A percentile compares a stretch with the other conserved stretches of the same genome.
Evolutionary conservation across 345 rosid genomes (phyloP).

Genomic region (Capsella bursapastoris): DNA sequence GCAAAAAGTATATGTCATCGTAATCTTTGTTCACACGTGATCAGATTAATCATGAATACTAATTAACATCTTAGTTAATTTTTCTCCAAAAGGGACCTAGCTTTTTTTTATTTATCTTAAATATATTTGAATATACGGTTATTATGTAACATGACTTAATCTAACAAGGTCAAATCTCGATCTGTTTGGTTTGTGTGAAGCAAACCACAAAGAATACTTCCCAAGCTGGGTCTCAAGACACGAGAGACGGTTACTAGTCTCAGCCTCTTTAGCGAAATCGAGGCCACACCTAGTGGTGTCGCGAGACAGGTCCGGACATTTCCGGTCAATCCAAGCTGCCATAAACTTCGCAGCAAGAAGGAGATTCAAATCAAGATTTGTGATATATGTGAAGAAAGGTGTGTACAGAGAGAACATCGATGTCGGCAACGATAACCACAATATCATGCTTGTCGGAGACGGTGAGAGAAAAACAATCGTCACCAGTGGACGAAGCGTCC

Average conservation of each 20-base stretch:
- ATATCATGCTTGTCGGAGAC: slow-evolving; percentile 81
- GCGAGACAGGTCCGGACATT: slow-evolving; percentile 69
- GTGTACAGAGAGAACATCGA: slow-evolving; percentile 68
- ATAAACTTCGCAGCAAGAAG: slow-evolving; percentile 65
- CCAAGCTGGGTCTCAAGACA: slow-evolving; percentile 71
- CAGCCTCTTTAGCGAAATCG: slow-evolving; percentile 45
- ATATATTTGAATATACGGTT: background rate
- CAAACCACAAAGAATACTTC: slow-evolving; percentile 51
- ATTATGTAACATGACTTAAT: background rate
- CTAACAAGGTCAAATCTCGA: slow-evolving; percentile 14
- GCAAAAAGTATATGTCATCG: background rate
- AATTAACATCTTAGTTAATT: background rate
- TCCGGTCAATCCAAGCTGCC: slow-evolving; percentile 61
- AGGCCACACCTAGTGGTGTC: slow-evolving; percentile 71
- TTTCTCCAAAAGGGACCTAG: background rate
- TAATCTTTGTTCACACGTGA: slow-evolving; percentile 15
- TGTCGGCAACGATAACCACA: slow-evolving; percentile 55
- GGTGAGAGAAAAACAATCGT: slow-evolving; percentile 67
- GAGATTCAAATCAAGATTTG: slow-evolving; percentile 65
- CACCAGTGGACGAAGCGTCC: slow-evolving; percentile 74
- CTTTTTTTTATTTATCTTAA: background rate
- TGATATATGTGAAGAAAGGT: slow-evolving; percentile 72
- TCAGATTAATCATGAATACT: slow-evolving; percentile 21
- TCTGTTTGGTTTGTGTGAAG: slow-evolving; percentile 21
- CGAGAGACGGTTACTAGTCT: slow-evolving; percentile 64